phyloP scores from a whole-genome alignment of 306 rosid genomes.

The Sindora glabra region DNA sequence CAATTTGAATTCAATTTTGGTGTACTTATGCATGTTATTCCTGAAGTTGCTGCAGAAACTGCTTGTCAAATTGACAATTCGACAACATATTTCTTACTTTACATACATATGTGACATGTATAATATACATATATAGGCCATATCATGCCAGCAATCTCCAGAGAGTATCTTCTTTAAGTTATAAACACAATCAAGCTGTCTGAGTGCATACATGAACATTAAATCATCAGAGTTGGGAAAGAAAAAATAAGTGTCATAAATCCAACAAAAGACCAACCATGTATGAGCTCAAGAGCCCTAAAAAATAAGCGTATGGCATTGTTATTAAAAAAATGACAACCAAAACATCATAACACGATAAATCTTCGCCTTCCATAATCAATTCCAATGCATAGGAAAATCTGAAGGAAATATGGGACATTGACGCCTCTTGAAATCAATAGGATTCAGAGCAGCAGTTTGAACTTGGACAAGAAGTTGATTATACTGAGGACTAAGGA shows the following conservation, averaged over 20 bases:
- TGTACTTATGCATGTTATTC: neutral
- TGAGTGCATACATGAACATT: neutral
- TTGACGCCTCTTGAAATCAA: slow-evolving; percentile 32
- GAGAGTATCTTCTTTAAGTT: neutral
- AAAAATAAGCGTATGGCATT: neutral
- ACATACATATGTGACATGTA: too few species aligned
- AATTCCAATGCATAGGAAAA: slow-evolving; percentile 24
- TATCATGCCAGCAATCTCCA: too few species aligned
- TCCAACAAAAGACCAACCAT: neutral
- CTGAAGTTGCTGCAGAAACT: neutral
- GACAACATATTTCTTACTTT: too few species aligned
- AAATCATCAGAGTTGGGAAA: neutral
- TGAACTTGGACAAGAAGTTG: slow-evolving; percentile 29
- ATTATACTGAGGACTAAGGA: slow-evolving; percentile 22
- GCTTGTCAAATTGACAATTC: neutral
- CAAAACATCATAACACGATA: neutral
- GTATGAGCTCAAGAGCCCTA: too few species aligned
- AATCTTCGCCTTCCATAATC: neutral
- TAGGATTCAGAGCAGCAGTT: slow-evolving; percentile 39
- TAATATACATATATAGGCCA: too few species aligned
- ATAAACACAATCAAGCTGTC: neutral
- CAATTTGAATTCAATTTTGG: neutral
- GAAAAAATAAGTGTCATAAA: neutral
- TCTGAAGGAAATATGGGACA: slow-evolving; percentile 19
- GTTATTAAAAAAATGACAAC: neutral